Conservation (phyloP, 2,329 filamentous ascomycete genomes). For the Ophidiomyces ophidiicola region DNA sequence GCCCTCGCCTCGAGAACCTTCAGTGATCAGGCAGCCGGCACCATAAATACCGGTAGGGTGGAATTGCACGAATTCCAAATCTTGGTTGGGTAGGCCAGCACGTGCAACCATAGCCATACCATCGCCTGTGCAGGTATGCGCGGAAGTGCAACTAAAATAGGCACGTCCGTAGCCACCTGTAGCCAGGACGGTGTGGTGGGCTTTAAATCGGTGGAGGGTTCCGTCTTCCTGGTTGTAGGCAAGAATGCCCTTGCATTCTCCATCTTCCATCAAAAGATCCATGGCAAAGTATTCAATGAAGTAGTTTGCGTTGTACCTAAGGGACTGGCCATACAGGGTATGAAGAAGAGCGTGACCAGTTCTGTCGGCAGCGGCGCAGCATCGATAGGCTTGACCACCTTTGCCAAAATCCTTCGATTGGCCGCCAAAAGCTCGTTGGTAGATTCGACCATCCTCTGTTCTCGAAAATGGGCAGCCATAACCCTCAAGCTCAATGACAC, state of each 20-base stretch:
- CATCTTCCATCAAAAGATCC: constrained; percentile 94
- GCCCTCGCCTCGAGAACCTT: constrained; percentile 95
- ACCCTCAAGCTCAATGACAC: constrained; percentile 45
- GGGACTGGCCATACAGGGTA: constrained; percentile 94
- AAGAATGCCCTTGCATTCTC: constrained; percentile 89
- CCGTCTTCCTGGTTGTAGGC: constrained; percentile 99
- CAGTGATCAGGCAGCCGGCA: constrained; percentile 92
- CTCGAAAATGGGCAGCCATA: constrained; percentile 44
- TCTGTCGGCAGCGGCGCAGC: constrained; percentile 89
- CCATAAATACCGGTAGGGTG: constrained; percentile 98
- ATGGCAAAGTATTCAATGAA: constrained; percentile 99
- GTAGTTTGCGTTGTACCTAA: constrained; percentile 97
- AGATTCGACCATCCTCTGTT: constrained; percentile 23
- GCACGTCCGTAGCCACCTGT: constrained; percentile 96
- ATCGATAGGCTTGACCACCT: constrained; percentile 95
- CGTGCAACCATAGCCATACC: constrained; percentile 99
- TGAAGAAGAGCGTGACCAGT: constrained; percentile 95
- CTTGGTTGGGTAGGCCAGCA: constrained; percentile 94
- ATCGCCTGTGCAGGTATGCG: constrained; percentile 96
- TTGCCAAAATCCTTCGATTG: constrained; percentile 92
- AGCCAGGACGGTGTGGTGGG: constrained; percentile 91
- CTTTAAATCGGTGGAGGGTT: constrained; percentile 90
- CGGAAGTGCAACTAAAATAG: constrained; percentile 96
- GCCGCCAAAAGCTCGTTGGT: constrained; percentile 79
- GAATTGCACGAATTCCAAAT: constrained; percentile 99